phyloP scores from a whole-genome alignment of 2,329 filamentous ascomycete species.

The Xylariaceae sp. region DNA sequence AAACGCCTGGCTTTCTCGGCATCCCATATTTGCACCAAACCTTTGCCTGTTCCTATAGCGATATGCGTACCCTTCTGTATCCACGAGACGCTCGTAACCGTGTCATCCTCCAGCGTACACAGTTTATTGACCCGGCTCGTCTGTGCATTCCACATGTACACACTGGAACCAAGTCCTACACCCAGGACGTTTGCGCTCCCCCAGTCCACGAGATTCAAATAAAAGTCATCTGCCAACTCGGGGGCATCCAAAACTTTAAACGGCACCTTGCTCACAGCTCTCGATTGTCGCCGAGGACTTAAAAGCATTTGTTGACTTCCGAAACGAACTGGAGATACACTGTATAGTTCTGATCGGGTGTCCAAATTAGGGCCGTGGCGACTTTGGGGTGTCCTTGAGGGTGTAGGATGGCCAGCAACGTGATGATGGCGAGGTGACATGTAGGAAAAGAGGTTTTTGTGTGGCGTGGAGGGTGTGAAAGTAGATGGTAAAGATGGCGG shows the following conservation, averaged over 20 bases:
- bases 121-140: conserved; percentile 89
- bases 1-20: conserved; percentile 80
- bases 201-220: conserved; percentile 96
- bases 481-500: conserved; percentile 63
- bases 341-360: conserved; percentile 89
- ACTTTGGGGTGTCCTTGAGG: conserved; percentile 83
- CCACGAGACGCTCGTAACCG: conserved; percentile 95
- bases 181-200: conserved; percentile 91
- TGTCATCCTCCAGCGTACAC: conserved; percentile 88
- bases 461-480: conserved; percentile 87
- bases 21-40: conserved; percentile 96
- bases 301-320: conserved; percentile 91
- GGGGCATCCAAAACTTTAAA: conserved; percentile 98
- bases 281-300: conserved; percentile 80
- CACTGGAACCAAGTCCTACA: conserved; percentile 85
- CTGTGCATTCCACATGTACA: conserved; percentile 98
- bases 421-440: conserved; percentile 69
- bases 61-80: conserved; percentile 96
- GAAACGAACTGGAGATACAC: conserved; percentile 86
- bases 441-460: conserved; percentile 96
- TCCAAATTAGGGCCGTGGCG: conserved; percentile 86
- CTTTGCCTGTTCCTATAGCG: conserved; percentile 91
- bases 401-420: conserved; percentile 78
- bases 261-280: conserved; percentile 90
- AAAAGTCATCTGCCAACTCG: conserved; percentile 95